Base-by-base conservation (phyloP, 768 basidiomycete genomes). In the Phanerochaete sordida region DNA sequence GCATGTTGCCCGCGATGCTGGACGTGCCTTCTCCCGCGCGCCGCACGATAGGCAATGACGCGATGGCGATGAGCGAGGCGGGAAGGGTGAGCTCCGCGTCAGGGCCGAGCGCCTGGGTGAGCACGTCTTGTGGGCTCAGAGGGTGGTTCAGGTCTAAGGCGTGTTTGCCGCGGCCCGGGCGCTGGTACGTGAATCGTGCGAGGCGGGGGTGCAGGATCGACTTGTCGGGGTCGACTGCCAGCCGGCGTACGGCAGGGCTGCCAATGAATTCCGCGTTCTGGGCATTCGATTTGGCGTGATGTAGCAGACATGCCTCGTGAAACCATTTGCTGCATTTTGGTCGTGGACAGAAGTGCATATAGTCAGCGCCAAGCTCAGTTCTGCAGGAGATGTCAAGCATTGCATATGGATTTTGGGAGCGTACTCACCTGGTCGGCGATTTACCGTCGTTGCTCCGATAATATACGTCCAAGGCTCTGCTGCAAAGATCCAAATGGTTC, bases 331-430 rank as follows among this genome's bases (percentile, higher is more conserved):
- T 21, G 23, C 61, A 62, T 11, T 24, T 21, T 5, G 56, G 56
- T 9, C 50, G 47, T 11, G 61, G 61, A 23, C 61, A 62, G 50
- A 58, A 62, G 56, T 62, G 61, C 61, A 58, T 58, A 15, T 31
- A 48, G 54, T 60, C 54, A 6, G 53, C 53, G 30, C 12, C 2
- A 49, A 19, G 33, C 33, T 30, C 19, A 33, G 2, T 43, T 13
- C 19, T 11, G 39, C 39, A 50, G 37, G 2, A 11, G 31, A 53
- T 27, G 6, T 45, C 7, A 58, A n/a, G n/a, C n/a, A n/a, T n/a
- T n/a, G n/a, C n/a, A n/a, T n/a, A n/a, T n/a, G n/a, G n/a, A n/a
- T n/a, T n/a, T n/a, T 26, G 16, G 39, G 27, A 5, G 30, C 2
- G 24, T 26, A 53, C 58, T 3, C 24, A 27, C 51, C n/a, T 23